Evolutionary conservation across 2,329 filamentous ascomycete genomes (phyloP).

Genomic region (Apiospora sp.): DNA sequence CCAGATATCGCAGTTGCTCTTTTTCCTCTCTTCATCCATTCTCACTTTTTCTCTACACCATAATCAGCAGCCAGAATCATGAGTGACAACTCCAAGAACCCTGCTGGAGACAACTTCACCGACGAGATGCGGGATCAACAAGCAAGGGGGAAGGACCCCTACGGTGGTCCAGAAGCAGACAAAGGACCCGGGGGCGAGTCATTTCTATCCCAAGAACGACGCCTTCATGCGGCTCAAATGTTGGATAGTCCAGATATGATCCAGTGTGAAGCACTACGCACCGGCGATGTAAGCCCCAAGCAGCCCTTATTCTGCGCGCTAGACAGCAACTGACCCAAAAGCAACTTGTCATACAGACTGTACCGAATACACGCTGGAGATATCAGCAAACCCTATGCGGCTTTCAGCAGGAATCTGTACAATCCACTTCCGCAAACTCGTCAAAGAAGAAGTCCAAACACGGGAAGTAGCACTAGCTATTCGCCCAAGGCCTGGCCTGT

Average conservation of each 20-base stretch:
- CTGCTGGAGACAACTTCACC: neutral
- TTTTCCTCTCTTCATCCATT: neutral
- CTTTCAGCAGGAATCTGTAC: neutral
- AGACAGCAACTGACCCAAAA: neutral
- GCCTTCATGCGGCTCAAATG: neutral
- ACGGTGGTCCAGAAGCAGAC: neutral
- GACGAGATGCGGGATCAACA: slow-evolving; percentile 3
- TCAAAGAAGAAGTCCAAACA: slow-evolving; percentile 1
- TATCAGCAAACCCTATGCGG: neutral
- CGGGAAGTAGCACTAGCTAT: neutral
- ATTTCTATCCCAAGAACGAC: neutral
- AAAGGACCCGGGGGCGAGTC: neutral
- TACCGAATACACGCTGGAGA: neutral
- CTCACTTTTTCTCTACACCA: neutral
- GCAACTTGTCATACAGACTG: neutral
- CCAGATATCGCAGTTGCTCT: neutral
- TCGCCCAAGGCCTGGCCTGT: neutral
- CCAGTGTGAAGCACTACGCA: neutral
- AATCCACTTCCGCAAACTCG: slow-evolving; percentile 1
- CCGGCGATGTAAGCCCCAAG: slow-evolving; percentile 1
- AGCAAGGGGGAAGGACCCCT: neutral
- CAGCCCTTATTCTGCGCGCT: neutral
- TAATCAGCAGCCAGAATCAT: neutral
- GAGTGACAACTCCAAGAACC: neutral
- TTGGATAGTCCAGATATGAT: neutral